Evolutionary conservation across 306 rosid genomes (phyloP).

Genomic region (Castanea sativa): DNA sequence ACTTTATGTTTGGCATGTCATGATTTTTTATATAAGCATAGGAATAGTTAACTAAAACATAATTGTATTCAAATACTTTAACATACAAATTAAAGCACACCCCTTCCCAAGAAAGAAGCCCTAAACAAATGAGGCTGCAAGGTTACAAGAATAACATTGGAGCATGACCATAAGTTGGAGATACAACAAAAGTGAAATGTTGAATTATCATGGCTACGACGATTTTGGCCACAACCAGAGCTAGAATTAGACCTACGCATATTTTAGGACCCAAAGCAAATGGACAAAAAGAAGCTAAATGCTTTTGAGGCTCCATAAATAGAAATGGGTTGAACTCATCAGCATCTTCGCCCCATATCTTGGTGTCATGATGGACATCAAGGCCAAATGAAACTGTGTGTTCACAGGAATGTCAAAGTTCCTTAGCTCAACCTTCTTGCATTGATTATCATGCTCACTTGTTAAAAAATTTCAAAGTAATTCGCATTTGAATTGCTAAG

Average conservation of each 20-base stretch:
- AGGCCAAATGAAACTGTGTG: slow-evolving; percentile 49
- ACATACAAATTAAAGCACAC: no score
- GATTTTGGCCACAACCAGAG: slow-evolving; percentile 52
- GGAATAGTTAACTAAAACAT: no score
- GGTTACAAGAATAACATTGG: slow-evolving; percentile 26
- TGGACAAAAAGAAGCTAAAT: slow-evolving; percentile 2
- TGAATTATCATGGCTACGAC: slow-evolving; percentile 43
- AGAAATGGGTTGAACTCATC: slow-evolving; percentile 54
- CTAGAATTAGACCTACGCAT: slow-evolving; percentile 66
- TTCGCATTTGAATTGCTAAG: no score
- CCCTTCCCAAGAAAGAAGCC: no score
- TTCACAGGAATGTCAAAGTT: slow-evolving; percentile 17
- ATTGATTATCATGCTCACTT: no score
- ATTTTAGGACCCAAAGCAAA: slow-evolving; percentile 57
- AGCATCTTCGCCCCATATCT: slow-evolving; percentile 75
- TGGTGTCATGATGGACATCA: slow-evolving; percentile 55
- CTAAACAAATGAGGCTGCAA: slow-evolving; percentile 33
- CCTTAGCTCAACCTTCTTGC: no score
- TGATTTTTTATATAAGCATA: no score
- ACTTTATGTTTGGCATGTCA: no score
- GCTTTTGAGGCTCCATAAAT: slow-evolving; percentile 51
- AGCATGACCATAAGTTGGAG: slow-evolving; percentile 53
- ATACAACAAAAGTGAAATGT: slow-evolving; percentile 32
- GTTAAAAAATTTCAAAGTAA: no score
- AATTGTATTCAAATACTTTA: no score